These are phyloP conservation scores for Volvox reticuliferus DNA, from an alignment of 139 green algal species.

Conservation along the genomic window DNA sequence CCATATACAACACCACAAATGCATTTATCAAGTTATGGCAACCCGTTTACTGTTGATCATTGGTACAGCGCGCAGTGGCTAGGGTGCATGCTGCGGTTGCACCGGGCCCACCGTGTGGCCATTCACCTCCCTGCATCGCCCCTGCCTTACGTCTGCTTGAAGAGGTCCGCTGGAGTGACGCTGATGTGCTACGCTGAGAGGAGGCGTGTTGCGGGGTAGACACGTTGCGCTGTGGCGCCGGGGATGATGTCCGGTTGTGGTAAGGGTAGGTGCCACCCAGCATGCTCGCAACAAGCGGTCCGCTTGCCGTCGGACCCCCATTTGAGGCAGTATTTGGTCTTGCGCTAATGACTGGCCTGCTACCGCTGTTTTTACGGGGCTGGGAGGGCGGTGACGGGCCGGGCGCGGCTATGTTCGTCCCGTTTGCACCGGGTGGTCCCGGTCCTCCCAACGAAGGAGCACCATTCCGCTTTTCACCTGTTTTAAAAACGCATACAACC, in stretches of 20 bases:
- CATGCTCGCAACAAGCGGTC: conserved; percentile 32
- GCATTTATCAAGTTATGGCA: too few relatives aligned
- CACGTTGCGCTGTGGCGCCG: not conserved
- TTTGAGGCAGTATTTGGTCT: not conserved
- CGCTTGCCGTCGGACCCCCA: not conserved
- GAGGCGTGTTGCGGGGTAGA: not conserved
- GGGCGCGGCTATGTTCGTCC: not conserved
- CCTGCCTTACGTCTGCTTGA: conserved; percentile 25
- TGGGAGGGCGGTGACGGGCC: conserved; percentile 28
- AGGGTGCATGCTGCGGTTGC: too few relatives aligned
- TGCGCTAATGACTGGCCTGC: conserved; percentile 22
- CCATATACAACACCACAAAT: too few relatives aligned
- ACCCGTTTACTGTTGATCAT: too few relatives aligned
- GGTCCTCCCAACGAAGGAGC: not conserved
- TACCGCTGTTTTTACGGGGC: not conserved
- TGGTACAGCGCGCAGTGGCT: too few relatives aligned
- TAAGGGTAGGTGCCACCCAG: conserved; percentile 25
- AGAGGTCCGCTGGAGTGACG: conserved; percentile 16
- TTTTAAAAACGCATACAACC: not conserved
- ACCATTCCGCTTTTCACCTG: conserved; percentile 31
- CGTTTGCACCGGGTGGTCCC: not conserved
- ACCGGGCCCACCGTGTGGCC: not conserved
- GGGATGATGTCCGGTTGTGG: conserved; percentile 3
- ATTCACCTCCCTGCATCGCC: not conserved
- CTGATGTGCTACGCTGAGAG: conserved; percentile 11